Evolutionary conservation across 495 filamentous ascomycete species (phyloP).

Genomic region (Aspergillus affinis): DNA sequence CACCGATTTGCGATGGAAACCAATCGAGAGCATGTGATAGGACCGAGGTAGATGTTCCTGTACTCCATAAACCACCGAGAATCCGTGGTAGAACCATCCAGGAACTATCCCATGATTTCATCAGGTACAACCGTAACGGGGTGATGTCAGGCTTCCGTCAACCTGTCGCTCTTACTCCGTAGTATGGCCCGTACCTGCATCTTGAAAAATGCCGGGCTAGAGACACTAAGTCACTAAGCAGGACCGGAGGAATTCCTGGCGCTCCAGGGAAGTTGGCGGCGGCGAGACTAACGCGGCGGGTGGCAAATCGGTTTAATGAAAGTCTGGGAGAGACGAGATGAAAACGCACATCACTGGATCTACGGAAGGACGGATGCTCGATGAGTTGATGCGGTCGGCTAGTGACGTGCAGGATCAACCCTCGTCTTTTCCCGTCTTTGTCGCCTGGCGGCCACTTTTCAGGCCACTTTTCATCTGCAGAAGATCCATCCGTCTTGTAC

Average conservation of each 20-base stretch:
- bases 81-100: background rate
- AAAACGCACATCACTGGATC: constrained; percentile 12
- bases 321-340: background rate
- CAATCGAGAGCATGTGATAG: background rate
- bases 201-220: background rate
- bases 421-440: constrained; percentile 3
- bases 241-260: background rate
- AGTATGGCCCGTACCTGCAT: background rate
- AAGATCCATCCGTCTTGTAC: constrained; percentile 10
- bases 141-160: background rate
- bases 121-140: background rate
- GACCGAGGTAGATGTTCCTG: background rate
- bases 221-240: background rate
- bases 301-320: constrained; percentile 7
- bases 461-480: constrained; percentile 19
- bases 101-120: background rate
- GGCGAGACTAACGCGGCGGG: background rate
- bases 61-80: background rate
- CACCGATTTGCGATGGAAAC: constrained; percentile 10
- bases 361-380: constrained; percentile 14
- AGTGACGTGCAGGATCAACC: constrained; percentile 22
- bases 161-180: background rate
- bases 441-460: constrained; percentile 4
- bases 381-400: constrained; percentile 9
- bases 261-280: background rate